Evolutionary conservation across 2,329 filamentous ascomycete genomes (phyloP).

Genomic region (Triangularia setosa): DNA sequence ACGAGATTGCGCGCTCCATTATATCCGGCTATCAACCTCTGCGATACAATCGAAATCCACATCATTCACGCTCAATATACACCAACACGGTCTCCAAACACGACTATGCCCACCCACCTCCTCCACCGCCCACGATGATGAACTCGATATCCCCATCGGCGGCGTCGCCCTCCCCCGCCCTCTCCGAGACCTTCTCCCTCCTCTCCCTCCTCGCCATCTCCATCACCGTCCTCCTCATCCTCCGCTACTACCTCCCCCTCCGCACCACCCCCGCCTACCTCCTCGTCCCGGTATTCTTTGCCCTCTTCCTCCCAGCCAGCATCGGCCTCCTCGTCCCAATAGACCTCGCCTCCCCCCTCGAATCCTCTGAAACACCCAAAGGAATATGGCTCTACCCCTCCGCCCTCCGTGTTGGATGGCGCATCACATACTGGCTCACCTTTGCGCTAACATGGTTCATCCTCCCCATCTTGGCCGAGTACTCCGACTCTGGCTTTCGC

Average conservation of each 20-base stretch:
- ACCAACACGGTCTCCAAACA: not conserved
- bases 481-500: conserved; percentile 88
- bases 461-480: conserved; percentile 88
- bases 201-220: conserved; percentile 71
- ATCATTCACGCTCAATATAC: not conserved
- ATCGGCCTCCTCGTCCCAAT: conserved; percentile 92
- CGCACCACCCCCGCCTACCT: conserved; percentile 88
- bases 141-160: conserved; percentile 14
- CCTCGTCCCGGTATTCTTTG: conserved; percentile 87
- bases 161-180: conserved; percentile 53
- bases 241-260: conserved; percentile 86
- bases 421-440: conserved; percentile 95
- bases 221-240: conserved; percentile 72
- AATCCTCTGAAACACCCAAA: conserved; percentile 61
- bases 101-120: not conserved
- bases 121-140: conserved; percentile 10
- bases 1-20: not conserved
- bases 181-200: conserved; percentile 74
- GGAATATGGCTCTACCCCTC: conserved; percentile 84
- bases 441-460: conserved; percentile 95
- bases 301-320: conserved; percentile 86
- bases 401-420: conserved; percentile 82
- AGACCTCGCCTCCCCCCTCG: conserved; percentile 81
- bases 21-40: not conserved
- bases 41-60: not conserved